Conservation (phyloP, 768 basidiomycete species). For the Candolleomyces efflorescens region DNA sequence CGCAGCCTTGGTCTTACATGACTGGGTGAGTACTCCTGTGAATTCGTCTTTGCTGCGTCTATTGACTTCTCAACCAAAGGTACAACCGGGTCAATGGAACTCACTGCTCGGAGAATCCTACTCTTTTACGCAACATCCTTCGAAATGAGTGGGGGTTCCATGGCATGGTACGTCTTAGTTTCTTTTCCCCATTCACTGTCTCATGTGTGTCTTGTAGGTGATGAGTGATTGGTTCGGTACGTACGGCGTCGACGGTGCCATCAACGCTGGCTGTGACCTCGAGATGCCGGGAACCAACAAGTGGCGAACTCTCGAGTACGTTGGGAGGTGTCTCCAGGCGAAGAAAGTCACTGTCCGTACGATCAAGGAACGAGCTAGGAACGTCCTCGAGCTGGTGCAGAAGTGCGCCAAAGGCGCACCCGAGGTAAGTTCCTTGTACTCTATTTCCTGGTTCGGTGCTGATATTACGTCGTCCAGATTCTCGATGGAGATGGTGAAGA, state of each 20-base stretch:
- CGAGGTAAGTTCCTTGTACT: constrained; percentile 32
- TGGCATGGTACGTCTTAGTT: constrained; percentile 39
- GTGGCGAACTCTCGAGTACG: constrained; percentile 67
- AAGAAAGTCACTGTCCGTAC: constrained; percentile 63
- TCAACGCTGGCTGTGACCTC: constrained; percentile 78
- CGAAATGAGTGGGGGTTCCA: constrained; percentile 72
- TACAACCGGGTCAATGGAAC: constrained; percentile 76
- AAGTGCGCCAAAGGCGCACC: constrained; percentile 63
- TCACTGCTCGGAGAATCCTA: constrained; percentile 62
- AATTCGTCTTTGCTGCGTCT: neutral
- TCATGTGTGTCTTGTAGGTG: constrained; percentile 26
- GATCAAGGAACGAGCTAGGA: constrained; percentile 61
- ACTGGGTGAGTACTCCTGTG: constrained; percentile 46
- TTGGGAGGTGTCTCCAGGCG: constrained; percentile 54
- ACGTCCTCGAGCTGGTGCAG: constrained; percentile 66
- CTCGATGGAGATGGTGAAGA: constrained; percentile 71
- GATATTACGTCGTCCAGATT: constrained; percentile 32
- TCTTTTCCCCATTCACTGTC: neutral
- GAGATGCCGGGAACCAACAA: constrained; percentile 79
- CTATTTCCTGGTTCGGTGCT: neutral
- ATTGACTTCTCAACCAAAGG: constrained; percentile 26
- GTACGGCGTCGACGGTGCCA: constrained; percentile 57
- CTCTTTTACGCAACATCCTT: constrained; percentile 53
- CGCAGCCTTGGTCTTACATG: constrained; percentile 68
- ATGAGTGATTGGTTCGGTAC: constrained; percentile 87